These are phyloP conservation scores for Fomitopsis betulina DNA, from an alignment of 1,284 basidiomycete species.

Conservation along the genomic window DNA sequence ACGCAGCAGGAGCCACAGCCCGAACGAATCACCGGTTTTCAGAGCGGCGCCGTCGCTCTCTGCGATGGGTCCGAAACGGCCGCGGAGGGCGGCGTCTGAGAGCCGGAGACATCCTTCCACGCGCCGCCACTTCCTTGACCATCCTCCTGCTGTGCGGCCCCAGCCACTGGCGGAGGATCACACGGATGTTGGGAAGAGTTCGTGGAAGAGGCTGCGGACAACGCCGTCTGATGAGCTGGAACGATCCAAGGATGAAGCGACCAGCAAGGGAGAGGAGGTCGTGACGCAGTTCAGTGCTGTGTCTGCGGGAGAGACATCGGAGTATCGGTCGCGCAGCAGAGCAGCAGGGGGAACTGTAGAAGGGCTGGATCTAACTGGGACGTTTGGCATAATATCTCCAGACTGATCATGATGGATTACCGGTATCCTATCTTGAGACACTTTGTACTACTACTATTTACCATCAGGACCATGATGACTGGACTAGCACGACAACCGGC, in stretches of 20 bases:
- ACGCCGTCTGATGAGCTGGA: neutral
- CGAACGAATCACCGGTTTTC: constrained; percentile 3
- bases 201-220: neutral
- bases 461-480: too few species aligned
- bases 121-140: neutral
- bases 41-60: constrained; percentile 17
- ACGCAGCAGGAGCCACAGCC: constrained; percentile 5
- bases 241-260: neutral
- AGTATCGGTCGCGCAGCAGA: neutral
- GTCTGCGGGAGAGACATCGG: neutral
- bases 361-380: neutral
- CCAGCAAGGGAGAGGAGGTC: neutral
- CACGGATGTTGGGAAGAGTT: neutral
- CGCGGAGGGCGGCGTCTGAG: neutral
- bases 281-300: neutral
- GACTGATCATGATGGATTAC: neutral
- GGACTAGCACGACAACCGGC: too few species aligned
- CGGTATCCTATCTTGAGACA: too few species aligned
- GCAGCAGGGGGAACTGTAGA: neutral
- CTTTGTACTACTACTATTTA: neutral
- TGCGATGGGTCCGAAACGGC: constrained; percentile 11
- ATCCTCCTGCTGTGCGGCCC: neutral
- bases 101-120: neutral
- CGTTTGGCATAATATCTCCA: neutral
- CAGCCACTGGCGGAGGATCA: neutral